These are phyloP conservation scores for Saccharomycopsis fodiens DNA, from an alignment of 805 yeast species.

Conservation along the genomic window DNA sequence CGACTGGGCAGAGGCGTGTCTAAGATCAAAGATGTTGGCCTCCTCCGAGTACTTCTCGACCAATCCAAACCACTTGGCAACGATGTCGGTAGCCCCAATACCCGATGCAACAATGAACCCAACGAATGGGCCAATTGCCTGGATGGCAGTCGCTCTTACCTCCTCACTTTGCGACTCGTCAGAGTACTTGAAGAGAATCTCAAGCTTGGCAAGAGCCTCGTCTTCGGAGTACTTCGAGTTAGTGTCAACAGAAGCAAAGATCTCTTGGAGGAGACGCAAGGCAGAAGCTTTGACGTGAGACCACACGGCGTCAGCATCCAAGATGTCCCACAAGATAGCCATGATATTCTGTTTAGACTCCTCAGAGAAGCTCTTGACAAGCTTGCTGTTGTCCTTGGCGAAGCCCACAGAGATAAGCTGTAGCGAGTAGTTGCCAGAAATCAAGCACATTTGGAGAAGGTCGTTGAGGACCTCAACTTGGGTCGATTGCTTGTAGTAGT, in stretches of 20 bases:
- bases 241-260: constrained; percentile 2
- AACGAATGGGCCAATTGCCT: constrained; percentile 42
- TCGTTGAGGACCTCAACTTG: constrained; percentile 23
- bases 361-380: background rate
- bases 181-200: constrained; percentile 27
- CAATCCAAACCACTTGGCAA: constrained; percentile 26
- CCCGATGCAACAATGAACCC: constrained; percentile 18
- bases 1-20: constrained; percentile 9
- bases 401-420: constrained; percentile 35
- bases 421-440: constrained; percentile 38
- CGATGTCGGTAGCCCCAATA: constrained; percentile 12
- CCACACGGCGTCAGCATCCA: constrained; percentile 30
- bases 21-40: constrained; percentile 22
- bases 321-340: constrained; percentile 23
- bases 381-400: constrained; percentile 2
- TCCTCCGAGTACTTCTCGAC: constrained; percentile 32
- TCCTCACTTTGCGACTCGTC: constrained; percentile 35
- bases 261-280: constrained; percentile 28
- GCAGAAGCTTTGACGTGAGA: constrained; percentile 38
- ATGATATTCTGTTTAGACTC: constrained; percentile 12
- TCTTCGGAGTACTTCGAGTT: constrained; percentile 22
- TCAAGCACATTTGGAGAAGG: constrained; percentile 30
- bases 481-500: constrained; percentile 10
- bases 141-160: constrained; percentile 40
- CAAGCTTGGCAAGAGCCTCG: constrained; percentile 23